A percentile compares a stretch with the other conserved stretches of the same genome.
Conservation (phyloP, 2,329 filamentous ascomycete genomes). For the Paecilomyces fulvus region DNA sequence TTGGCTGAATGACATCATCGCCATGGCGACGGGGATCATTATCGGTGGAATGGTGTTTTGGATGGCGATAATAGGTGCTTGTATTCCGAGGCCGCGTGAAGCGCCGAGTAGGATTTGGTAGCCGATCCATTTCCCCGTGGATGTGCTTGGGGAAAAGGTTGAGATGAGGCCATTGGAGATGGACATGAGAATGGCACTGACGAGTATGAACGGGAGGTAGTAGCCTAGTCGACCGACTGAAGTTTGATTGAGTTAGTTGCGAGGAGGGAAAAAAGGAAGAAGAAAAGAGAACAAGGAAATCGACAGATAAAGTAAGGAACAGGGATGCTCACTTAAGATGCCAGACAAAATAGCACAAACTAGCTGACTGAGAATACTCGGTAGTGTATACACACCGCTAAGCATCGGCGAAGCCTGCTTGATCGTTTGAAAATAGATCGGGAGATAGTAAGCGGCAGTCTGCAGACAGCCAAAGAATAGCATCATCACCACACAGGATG, state of each 20-base stretch:
- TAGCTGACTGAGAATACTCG: conserved; percentile 29
- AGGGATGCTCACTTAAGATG: conserved; percentile 13
- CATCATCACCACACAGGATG: conserved; percentile 25
- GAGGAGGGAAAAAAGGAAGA: too few species aligned
- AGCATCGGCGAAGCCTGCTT: conserved; percentile 20
- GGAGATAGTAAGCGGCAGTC: conserved; percentile 36
- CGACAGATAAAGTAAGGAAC: too few species aligned
- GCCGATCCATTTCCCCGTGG: conserved; percentile 32
- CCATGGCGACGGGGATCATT: not conserved
- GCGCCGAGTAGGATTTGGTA: not conserved
- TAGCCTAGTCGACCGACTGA: conserved; percentile 23
- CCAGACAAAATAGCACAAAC: conserved; percentile 26
- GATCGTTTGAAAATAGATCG: conserved; percentile 43
- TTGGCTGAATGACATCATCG: conserved; percentile 20
- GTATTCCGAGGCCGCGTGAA: not conserved
- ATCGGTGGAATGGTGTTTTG: not conserved
- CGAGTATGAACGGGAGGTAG: conserved; percentile 25
- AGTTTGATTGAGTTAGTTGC: conserved; percentile 10
- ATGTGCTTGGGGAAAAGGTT: conserved; percentile 29
- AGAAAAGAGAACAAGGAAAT: too few species aligned
- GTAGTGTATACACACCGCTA: conserved; percentile 33
- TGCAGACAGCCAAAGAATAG: conserved; percentile 24
- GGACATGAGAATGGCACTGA: conserved; percentile 19
- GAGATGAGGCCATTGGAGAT: conserved; percentile 36
- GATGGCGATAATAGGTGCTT: not conserved